These are phyloP conservation scores for Barnettozyma sucrosica DNA, from an alignment of 805 yeast species.

Conservation along the genomic window DNA sequence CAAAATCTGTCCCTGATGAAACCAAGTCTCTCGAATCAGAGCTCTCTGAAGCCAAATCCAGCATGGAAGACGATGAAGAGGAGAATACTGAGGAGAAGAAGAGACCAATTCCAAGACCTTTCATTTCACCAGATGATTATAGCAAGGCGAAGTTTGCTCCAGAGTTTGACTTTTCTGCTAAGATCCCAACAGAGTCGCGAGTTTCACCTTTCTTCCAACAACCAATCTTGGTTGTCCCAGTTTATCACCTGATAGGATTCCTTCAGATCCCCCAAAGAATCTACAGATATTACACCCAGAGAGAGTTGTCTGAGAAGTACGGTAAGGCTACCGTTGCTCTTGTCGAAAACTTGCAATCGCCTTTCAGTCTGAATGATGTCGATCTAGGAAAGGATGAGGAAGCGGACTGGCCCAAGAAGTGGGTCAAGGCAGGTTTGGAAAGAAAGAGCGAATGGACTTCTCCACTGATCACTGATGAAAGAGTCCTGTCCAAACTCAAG, in stretches of 20 bases:
- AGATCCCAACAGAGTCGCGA: constrained; percentile 26
- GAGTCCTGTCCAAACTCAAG: constrained; percentile 50
- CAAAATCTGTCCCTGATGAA: constrained; percentile 5
- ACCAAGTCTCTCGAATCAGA: constrained; percentile 14
- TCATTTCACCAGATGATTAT: constrained; percentile 55
- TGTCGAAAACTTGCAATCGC: constrained; percentile 42
- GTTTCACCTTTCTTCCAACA: constrained; percentile 64
- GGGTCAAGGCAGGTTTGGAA: constrained; percentile 74
- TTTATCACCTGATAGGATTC: constrained; percentile 78
- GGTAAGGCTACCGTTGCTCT: constrained; percentile 49
- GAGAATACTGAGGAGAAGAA: constrained; percentile 27
- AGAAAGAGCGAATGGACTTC: constrained; percentile 85
- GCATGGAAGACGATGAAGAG: constrained; percentile 24
- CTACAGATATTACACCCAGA: constrained; percentile 68
- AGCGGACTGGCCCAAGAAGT: constrained; percentile 76
- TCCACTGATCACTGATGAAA: constrained; percentile 62
- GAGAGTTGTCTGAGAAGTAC: constrained; percentile 63
- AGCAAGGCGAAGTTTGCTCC: constrained; percentile 44
- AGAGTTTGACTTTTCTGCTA: constrained; percentile 28
- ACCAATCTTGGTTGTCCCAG: constrained; percentile 70
- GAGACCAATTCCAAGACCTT: constrained; percentile 56
- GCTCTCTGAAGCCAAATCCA: constrained; percentile 6
- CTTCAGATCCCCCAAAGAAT: constrained; percentile 68
- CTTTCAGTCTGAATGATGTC: constrained; percentile 41
- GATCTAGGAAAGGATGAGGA: constrained; percentile 55